Evolutionary conservation across 2,329 filamentous ascomycete genomes (phyloP).

Genomic region (Aspergillus alliaceus): DNA sequence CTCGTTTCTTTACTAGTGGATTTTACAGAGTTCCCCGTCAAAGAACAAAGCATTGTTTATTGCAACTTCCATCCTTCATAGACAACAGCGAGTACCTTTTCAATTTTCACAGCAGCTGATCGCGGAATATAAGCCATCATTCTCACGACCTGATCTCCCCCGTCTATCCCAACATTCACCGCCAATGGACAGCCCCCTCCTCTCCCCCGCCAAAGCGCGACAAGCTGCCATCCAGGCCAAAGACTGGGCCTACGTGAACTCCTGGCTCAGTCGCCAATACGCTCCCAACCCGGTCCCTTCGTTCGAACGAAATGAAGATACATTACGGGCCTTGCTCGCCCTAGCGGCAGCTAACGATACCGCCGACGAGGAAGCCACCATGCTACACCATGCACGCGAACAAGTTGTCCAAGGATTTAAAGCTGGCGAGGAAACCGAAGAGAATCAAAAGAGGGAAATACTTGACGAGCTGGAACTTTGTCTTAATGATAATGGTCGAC

Average conservation of each 20-base stretch:
- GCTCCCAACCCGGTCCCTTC: slow-evolving; percentile 62
- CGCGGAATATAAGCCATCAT: too few relatives aligned
- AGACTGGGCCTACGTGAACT: slow-evolving; percentile 86
- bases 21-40: too few relatives aligned
- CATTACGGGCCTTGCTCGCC: slow-evolving; percentile 71
- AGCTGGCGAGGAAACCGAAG: slow-evolving; percentile 27
- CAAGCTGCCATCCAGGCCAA: slow-evolving; percentile 79
- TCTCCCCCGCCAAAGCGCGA: slow-evolving; percentile 65
- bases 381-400: slow-evolving; percentile 38
- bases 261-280: slow-evolving; percentile 75
- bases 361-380: slow-evolving; percentile 49
- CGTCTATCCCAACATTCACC: neutral
- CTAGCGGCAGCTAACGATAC: slow-evolving; percentile 75
- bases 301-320: slow-evolving; percentile 87
- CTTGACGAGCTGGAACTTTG: slow-evolving; percentile 56
- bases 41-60: too few relatives aligned
- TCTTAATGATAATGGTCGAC: slow-evolving; percentile 54
- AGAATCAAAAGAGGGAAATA: slow-evolving; percentile 42
- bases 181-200: slow-evolving; percentile 45
- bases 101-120: neutral
- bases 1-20: neutral
- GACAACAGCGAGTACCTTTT: too few relatives aligned
- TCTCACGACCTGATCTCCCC: neutral
- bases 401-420: slow-evolving; percentile 35
- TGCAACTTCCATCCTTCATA: neutral